phyloP scores from a whole-genome alignment of 1,284 basidiomycete species.

The Ganoderma sinense region DNA sequence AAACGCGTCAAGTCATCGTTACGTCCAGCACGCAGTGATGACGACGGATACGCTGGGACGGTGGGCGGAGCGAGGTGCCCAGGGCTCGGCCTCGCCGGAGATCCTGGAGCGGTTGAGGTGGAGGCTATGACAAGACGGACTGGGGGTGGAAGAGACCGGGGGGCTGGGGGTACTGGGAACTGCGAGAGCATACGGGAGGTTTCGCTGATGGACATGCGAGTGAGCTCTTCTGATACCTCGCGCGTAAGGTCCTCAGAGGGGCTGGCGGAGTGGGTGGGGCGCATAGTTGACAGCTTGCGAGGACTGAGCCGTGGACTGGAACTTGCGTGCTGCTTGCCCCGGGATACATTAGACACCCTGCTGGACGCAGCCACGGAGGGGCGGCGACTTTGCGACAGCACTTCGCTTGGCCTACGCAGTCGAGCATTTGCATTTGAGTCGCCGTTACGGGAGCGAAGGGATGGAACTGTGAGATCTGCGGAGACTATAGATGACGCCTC shows the following conservation, averaged over 20 bases:
- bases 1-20: conserved; percentile 85
- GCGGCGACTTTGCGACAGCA: conserved; percentile 17
- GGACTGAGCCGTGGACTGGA: conserved; percentile 42
- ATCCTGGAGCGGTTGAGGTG: conserved; percentile 33
- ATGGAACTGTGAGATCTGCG: conserved; percentile 29
- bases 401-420: conserved; percentile 14
- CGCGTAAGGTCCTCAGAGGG: conserved; percentile 43
- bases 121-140: conserved; percentile 36
- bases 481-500: conserved; percentile 22
- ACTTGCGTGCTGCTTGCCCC: conserved; percentile 33
- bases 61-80: conserved; percentile 34
- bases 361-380: conserved; percentile 9
- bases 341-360: conserved; percentile 18
- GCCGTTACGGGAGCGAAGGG: conserved; percentile 23
- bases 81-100: conserved; percentile 26
- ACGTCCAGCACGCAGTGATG: conserved; percentile 56
- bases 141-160: conserved; percentile 28
- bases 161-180: conserved; percentile 37
- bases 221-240: conserved; percentile 34
- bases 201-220: conserved; percentile 36
- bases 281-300: conserved; percentile 30
- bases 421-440: conserved; percentile 11
- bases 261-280: not conserved
- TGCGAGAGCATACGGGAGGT: conserved; percentile 39
- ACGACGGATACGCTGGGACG: conserved; percentile 54